Conservation (phyloP, 176 grass and related monocot species). For the Rhynchospora pubera region DNA sequence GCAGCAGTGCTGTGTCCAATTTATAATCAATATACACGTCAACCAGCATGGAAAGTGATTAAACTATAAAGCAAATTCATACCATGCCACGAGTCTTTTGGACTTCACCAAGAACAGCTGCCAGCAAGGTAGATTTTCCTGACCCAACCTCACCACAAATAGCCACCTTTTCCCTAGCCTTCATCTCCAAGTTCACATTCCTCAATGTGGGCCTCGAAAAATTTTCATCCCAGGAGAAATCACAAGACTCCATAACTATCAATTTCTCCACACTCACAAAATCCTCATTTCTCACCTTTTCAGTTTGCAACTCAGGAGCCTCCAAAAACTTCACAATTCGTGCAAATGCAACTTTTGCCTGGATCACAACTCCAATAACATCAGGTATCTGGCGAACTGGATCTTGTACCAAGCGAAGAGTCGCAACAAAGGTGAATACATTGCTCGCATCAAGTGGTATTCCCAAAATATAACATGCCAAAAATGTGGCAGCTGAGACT, state of each 20-base stretch:
- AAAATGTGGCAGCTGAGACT: conserved; percentile 76
- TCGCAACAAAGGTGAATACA: conserved; percentile 82
- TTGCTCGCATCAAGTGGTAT: conserved; percentile 76
- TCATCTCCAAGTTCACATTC: conserved; percentile 53
- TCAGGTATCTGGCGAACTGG: conserved; percentile 74
- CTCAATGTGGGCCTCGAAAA: conserved; percentile 45
- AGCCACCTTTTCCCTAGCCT: conserved; percentile 56
- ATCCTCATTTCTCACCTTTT: conserved; percentile 30
- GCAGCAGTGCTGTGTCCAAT: background rate
- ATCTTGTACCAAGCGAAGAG: conserved; percentile 70
- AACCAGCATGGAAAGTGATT: background rate
- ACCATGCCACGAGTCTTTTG: conserved; percentile 48
- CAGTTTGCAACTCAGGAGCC: conserved; percentile 53
- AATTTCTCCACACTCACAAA: conserved; percentile 18
- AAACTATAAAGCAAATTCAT: conserved; percentile 10
- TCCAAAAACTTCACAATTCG: conserved; percentile 68
- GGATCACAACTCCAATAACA: conserved; percentile 74
- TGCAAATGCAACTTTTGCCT: conserved; percentile 83
- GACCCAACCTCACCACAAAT: conserved; percentile 90
- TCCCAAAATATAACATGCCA: conserved; percentile 65
- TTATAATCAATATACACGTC: background rate
- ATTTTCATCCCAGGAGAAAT: conserved; percentile 85
- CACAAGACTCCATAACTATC: conserved; percentile 43
- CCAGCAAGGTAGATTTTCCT: conserved; percentile 74
- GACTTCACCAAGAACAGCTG: conserved; percentile 67